A percentile compares a stretch with the other conserved stretches of the same genome.
phyloP scores from a whole-genome alignment of 495 filamentous ascomycete genomes.

The Amniculicola lignicola region DNA sequence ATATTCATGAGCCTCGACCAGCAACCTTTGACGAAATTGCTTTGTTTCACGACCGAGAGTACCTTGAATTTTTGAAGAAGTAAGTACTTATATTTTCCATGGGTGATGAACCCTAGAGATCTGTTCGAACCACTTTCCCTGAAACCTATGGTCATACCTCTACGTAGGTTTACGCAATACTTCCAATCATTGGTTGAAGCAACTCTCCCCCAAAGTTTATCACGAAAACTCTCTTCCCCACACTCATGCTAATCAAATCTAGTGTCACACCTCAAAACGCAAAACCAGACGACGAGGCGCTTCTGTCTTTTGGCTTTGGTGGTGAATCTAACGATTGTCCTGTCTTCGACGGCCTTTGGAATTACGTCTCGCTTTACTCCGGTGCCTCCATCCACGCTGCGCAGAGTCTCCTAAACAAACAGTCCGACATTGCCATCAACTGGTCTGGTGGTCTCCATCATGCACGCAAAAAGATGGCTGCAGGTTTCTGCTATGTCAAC shows the following conservation, averaged over 20 bases:
- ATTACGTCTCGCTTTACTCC: constrained; percentile 90
- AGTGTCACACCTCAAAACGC: constrained; percentile 48
- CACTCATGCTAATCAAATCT: constrained; percentile 3
- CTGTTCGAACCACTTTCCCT: no score
- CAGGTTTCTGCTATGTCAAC: constrained; percentile 97
- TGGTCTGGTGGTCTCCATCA: constrained; percentile 99
- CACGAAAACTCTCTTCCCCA: no score
- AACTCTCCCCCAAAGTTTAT: no score
- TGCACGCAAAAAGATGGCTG: constrained; percentile 89
- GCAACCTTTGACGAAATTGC: constrained; percentile 85
- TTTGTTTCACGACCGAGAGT: constrained; percentile 82
- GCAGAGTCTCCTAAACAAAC: constrained; percentile 76
- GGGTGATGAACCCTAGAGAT: no score
- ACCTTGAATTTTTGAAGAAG: constrained; percentile 78
- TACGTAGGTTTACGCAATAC: no score
- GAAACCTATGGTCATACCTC: no score
- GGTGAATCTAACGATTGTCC: constrained; percentile 75
- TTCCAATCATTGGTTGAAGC: no score
- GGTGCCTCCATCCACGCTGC: constrained; percentile 90
- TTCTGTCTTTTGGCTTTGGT: constrained; percentile 71
- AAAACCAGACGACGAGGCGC: constrained; percentile 41
- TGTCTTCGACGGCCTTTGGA: constrained; percentile 90
- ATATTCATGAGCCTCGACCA: constrained; percentile 74
- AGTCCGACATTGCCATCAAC: constrained; percentile 94
- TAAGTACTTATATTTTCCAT: constrained; percentile 36